A percentile compares a stretch with the other conserved stretches of the same genome.
Conservation (phyloP, 192 early-diverging fungal species). For the Backusella mclennaniae region DNA sequence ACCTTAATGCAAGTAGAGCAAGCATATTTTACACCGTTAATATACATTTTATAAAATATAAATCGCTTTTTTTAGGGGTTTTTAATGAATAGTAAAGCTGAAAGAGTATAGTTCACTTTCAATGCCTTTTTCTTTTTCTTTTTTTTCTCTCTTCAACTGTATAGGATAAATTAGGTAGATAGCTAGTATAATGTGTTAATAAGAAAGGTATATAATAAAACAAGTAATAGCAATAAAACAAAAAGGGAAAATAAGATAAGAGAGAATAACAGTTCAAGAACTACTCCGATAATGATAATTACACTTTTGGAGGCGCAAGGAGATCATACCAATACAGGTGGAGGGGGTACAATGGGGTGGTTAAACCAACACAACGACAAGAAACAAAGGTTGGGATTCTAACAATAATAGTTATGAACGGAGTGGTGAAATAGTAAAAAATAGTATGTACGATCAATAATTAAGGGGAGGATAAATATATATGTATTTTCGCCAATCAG, state of each 20-base stretch:
- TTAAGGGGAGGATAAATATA: not conserved
- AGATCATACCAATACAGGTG: slow-evolving; percentile 12
- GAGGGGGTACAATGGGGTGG: slow-evolving; percentile 6
- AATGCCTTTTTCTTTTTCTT: not conserved
- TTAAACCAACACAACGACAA: slow-evolving; percentile 5
- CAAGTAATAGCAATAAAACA: not conserved
- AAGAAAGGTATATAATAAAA: not conserved
- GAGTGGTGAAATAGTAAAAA: not conserved
- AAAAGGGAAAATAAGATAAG: not conserved
- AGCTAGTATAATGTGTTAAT: not conserved
- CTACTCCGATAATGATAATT: slow-evolving; percentile 19
- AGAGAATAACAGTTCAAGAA: slow-evolving; percentile 4
- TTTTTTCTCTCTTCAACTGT: not conserved
- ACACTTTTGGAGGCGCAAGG: slow-evolving; percentile 18
- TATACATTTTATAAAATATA: slow-evolving; percentile 5
- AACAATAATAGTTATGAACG: not conserved
- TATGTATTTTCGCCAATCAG: not conserved
- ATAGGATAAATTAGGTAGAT: not conserved
- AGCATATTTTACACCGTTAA: slow-evolving; percentile 32
- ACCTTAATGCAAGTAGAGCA: slow-evolving; percentile 35
- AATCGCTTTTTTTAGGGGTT: not conserved
- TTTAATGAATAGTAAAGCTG: not conserved
- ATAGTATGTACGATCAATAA: not conserved
- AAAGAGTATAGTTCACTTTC: not conserved
- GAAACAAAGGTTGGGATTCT: not conserved